Evolutionary conservation across 1,139 yeast genomes (phyloP).

Genomic region (Kurtzmaniella quercitrusa): DNA sequence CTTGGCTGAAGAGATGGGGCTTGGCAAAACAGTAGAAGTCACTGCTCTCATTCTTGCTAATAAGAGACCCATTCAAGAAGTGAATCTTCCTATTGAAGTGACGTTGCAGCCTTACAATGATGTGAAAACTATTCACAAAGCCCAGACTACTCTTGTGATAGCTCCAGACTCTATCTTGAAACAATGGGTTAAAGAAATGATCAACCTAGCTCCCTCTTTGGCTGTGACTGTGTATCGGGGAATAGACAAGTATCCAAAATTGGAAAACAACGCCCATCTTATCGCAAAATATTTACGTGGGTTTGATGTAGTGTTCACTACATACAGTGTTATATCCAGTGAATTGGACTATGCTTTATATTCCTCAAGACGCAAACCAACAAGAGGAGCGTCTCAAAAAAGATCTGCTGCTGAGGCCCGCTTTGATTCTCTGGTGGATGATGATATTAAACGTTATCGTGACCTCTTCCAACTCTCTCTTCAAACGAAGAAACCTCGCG

Average conservation of each 20-base stretch:
- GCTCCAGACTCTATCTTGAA: slow-evolving; percentile 78
- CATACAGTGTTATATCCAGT: slow-evolving; percentile 63
- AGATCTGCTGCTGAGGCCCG: background rate
- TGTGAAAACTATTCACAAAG: slow-evolving; percentile 42
- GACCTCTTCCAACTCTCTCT: slow-evolving; percentile 28
- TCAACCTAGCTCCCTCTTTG: slow-evolving; percentile 51
- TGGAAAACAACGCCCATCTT: slow-evolving; percentile 36
- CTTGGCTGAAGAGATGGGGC: slow-evolving; percentile 92
- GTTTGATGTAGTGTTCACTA: slow-evolving; percentile 78
- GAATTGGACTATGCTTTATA: slow-evolving; percentile 83
- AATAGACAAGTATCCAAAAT: slow-evolving; percentile 43
- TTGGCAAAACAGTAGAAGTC: slow-evolving; percentile 89
- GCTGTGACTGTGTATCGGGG: slow-evolving; percentile 65
- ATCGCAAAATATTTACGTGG: slow-evolving; percentile 45
- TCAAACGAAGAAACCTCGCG: slow-evolving; percentile 22
- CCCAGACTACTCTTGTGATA: slow-evolving; percentile 73
- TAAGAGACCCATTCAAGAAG: slow-evolving; percentile 44
- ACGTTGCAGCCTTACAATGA: slow-evolving; percentile 32
- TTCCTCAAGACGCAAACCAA: slow-evolving; percentile 55
- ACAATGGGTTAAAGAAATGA: slow-evolving; percentile 82
- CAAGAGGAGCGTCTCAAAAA: slow-evolving; percentile 22
- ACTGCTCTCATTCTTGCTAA: slow-evolving; percentile 61
- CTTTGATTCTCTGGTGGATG: background rate
- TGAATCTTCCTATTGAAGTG: slow-evolving; percentile 33
- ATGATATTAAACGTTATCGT: slow-evolving; percentile 19